Evolutionary conservation across 345 rosid species (phyloP), one percentile per base, ranked within the genome.

Genomic region (Aquilaria malaccensis): DNA sequence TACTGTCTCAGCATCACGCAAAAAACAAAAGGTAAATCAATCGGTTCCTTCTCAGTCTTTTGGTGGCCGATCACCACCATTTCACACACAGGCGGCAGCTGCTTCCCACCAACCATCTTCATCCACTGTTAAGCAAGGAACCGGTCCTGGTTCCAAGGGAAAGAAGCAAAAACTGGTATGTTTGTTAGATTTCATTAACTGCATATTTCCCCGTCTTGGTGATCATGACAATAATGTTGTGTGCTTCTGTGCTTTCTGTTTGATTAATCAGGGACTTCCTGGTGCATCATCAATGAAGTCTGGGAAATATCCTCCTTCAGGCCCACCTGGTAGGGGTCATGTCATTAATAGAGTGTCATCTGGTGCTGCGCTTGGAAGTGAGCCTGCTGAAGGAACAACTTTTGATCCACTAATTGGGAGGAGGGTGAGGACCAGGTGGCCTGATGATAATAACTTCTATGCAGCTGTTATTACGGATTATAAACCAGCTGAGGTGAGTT

Each of bases 391-490:
- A 33, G 84, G 76, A 67, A 74, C 71, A 58, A 68, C 74, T 9
- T 72, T 72, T 62, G 80, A 82, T 56, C 72, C 81, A 63, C 70
- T 81, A 58, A 37, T 91, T 62, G 96, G 96, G 62, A 84, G 65
- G 78, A 79, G 76, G 80, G 96, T 87, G 60, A 81, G 76, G 81
- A 91, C 93, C 50, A 81, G 82, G 66, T 90, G 97, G 97, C 97
- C 97, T 48, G 95, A 90, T 66, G 97, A 90, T 80, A 91, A 91
- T 77, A 82, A 84, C 72, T 91, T 91, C 65, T 87, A 91, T 67
- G 93, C 87, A 71, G 97, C 97, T 76, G 72, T 84, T 63, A 91
- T 91, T 74, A 81, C 88, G 52, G 81, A 79, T 62, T 91, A 85
- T 58, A 70, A 79, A 62, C 76, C 84, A 48, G 71, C 52, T 49